Evolutionary conservation across 2,329 filamentous ascomycete species (phyloP).

Genomic region (Arthroderma sp.): DNA sequence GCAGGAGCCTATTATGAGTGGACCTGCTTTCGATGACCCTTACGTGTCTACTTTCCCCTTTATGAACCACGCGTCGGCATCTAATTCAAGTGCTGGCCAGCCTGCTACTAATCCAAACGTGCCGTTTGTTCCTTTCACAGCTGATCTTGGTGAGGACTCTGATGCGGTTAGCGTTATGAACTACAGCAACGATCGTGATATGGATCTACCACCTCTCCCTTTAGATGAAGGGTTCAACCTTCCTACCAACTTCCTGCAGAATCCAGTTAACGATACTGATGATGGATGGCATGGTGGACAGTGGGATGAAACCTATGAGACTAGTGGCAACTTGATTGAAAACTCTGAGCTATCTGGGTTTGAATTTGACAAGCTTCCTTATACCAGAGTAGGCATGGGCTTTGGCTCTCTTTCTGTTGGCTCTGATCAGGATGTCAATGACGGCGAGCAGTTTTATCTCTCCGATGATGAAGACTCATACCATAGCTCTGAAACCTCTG

Average conservation of each 20-base stretch:
- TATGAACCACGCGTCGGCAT: background rate
- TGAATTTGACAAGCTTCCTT: constrained; percentile 7
- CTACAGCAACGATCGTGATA: background rate
- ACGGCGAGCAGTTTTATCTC: constrained; percentile 12
- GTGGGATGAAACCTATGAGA: background rate
- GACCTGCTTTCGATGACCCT: background rate
- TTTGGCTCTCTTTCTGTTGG: background rate
- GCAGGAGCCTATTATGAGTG: background rate
- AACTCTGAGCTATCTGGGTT: constrained; percentile 9
- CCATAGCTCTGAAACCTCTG: background rate
- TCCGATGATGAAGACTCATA: constrained; percentile 11
- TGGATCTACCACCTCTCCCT: background rate
- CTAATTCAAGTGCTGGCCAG: background rate
- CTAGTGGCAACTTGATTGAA: constrained; percentile 10
- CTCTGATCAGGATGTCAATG: background rate
- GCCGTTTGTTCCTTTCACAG: background rate
- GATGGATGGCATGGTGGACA: background rate
- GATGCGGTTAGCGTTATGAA: background rate
- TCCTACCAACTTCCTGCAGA: background rate
- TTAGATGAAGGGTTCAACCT: background rate
- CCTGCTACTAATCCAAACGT: background rate
- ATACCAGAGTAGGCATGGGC: background rate
- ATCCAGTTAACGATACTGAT: background rate
- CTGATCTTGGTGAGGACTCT: background rate
- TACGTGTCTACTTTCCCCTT: background rate